Evolutionary conservation across 179 eudicot species (phyloP), one percentile per base, ranked within the genome.

Genomic region (Gypsophila paniculata): DNA sequence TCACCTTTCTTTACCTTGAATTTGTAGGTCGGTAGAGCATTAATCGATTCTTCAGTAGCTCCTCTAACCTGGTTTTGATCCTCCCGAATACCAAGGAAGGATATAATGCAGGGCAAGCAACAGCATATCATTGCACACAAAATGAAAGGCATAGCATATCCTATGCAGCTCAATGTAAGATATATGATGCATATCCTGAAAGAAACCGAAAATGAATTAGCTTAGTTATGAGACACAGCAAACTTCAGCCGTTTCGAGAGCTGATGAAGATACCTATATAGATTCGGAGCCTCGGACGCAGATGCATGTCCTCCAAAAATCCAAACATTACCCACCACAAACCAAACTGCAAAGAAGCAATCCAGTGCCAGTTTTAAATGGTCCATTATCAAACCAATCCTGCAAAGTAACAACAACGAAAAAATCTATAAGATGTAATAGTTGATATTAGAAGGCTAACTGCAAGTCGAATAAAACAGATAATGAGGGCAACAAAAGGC

Each of bases 281-380:
- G 81, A 81, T 88, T 87, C 71, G 97, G 97, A 78, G 97, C 93
- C 76, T 86, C 93, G 39, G 89, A 67, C 29, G 88, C 87, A 51
- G 96, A 86, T 36, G 97, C 82, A 70, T 85, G 86, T 49, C 92
- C 97, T 46, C 97, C 97, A 82, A 91, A 89, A 62, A 91, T 83
- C 97, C 97, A 91, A n/a, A 91, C 87, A 78, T 85, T 89, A 42
- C 97, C 97, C 74, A 89, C 90, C 19, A 91, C 95, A 79, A 91
- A 91, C 96, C 96, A 91, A 51, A 91, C 88, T 26, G 92, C 96
- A 79, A 85, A 91, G 86, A 91, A 91, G 83, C 93, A 89, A 85
- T 89, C 96, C 79, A 91, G 79, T 5, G 86, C 90, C 96, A 87
- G 84, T 84, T 91, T 91, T 62, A 86, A 80, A 67, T 88, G 90